Conservation (phyloP, 2,329 filamentous ascomycete genomes). For the Helotiales sp. region DNA sequence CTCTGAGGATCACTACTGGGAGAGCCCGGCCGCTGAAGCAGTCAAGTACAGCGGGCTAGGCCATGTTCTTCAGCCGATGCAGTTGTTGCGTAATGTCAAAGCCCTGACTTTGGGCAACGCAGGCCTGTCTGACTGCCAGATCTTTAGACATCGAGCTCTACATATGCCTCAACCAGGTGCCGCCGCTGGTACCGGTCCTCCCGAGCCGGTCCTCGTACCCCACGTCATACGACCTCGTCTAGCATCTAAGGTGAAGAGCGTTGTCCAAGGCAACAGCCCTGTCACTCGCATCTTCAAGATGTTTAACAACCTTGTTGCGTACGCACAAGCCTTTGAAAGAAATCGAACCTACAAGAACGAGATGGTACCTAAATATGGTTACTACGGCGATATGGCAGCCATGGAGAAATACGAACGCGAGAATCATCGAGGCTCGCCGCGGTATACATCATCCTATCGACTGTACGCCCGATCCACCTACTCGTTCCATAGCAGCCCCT, state of each 20-base stretch:
- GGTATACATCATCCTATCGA: background rate
- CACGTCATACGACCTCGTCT: background rate
- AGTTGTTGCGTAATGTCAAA: background rate
- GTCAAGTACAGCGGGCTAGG: background rate
- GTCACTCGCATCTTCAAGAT: background rate
- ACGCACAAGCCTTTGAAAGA: constrained; percentile 1
- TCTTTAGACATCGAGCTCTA: background rate
- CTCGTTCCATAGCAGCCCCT: too few species aligned
- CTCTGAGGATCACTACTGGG: background rate
- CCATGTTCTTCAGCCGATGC: background rate
- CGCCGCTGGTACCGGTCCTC: background rate
- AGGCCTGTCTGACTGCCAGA: background rate
- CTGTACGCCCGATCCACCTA: too few species aligned
- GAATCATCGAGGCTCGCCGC: background rate
- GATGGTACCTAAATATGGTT: background rate
- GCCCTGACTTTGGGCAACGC: background rate
- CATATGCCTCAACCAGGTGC: background rate
- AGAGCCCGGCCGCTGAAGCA: background rate
- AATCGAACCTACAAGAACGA: background rate
- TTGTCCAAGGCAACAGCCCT: background rate
- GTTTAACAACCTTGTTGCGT: background rate
- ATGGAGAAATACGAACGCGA: background rate
- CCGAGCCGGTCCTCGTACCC: background rate
- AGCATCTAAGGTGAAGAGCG: background rate
- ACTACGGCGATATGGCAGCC: background rate